Base-by-base conservation (phyloP, 345 rosid genomes). In the Citrus sinensis region DNA sequence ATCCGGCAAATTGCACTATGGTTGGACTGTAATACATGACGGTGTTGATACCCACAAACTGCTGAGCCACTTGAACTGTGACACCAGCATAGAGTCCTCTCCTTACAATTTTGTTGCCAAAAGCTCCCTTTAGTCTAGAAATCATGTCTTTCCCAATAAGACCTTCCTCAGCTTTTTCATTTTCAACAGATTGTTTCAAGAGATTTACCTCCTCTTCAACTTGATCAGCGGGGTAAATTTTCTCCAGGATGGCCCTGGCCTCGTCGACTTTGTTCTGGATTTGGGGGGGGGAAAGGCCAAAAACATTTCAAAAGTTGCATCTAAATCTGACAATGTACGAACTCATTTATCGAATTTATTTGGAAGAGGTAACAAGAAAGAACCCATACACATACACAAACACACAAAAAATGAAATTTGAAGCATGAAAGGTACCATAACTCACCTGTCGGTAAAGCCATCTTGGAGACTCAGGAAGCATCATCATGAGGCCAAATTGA, bases 11-110 rank as follows among this genome's bases (percentile, higher is more conserved):
- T 51, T 96, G 97, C 63, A 96, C 97, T 2, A 94, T 96, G 2
- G 97, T 81, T 0, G 98, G 97, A 63, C 97, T 86, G 74, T 94
- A 94, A 67, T 95, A 95, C 97, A 95, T 87, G 37, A 95, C 95
- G 0, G 97, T 95, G 77, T 95, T 95, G 83, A 96, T 94, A 17
- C 99, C 99, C 0, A 88, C 94, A 70, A 91, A 92, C 78, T 95
- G 98, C 72, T 95, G 97, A 8, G 94, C 98, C 30, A 93, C 97
- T 74, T 95, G 99, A 17, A 90, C 97, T 1, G 96, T 86, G 24
- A 93, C 80, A 7, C 99, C 98, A 0, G 98, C 97, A 0, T 89
- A 89, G 11, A 95, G 93, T 75, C 88, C 98, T 74, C 96, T 87
- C 20, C 99, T 77, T 20, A 89, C 93, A 1, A 87, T 78, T 0